These are phyloP conservation scores for Trypanosoma rangeli DNA, from an alignment of 208 protist species.

Conservation along the genomic window DNA sequence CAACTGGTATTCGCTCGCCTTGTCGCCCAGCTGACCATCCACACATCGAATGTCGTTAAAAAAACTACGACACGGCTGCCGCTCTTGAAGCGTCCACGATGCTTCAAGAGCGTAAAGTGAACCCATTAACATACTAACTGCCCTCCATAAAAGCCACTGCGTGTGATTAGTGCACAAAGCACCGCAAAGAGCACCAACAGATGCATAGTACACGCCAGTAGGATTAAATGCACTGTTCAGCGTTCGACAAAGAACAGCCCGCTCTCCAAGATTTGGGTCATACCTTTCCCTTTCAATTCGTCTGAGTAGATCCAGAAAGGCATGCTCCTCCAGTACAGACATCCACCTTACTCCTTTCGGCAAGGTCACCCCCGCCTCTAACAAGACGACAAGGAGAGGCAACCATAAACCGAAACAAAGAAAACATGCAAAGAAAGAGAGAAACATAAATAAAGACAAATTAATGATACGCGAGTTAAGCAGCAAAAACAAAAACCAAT, in stretches of 20 bases:
- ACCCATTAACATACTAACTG: slow-evolving; percentile 15
- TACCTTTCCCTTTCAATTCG: slow-evolving; percentile 27
- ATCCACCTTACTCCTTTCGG: not conserved
- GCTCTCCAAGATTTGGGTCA: slow-evolving; percentile 29
- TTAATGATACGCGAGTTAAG: not conserved
- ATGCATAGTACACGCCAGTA: slow-evolving; percentile 32
- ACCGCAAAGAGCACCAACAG: slow-evolving; percentile 24
- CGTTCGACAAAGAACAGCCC: slow-evolving; percentile 35
- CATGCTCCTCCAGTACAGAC: slow-evolving; percentile 24
- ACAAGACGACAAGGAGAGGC: slow-evolving; percentile 7
- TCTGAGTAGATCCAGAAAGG: slow-evolving; percentile 30
- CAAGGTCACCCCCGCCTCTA: not conserved
- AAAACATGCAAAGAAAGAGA: slow-evolving; percentile 14
- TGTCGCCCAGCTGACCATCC: slow-evolving; percentile 25
- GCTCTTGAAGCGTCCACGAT: slow-evolving; percentile 36
- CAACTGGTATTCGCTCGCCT: slow-evolving; percentile 11
- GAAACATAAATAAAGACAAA: not conserved
- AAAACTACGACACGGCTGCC: slow-evolving; percentile 28
- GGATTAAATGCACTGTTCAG: slow-evolving; percentile 38
- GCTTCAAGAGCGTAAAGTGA: slow-evolving; percentile 33
- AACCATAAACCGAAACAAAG: slow-evolving; percentile 7
- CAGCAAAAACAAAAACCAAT: not conserved
- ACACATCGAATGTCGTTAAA: slow-evolving; percentile 40
- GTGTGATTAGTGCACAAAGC: slow-evolving; percentile 13
- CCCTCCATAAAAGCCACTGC: slow-evolving; percentile 6